Conservation (phyloP, 257 asterid genomes). For the Echites panduratus region DNA sequence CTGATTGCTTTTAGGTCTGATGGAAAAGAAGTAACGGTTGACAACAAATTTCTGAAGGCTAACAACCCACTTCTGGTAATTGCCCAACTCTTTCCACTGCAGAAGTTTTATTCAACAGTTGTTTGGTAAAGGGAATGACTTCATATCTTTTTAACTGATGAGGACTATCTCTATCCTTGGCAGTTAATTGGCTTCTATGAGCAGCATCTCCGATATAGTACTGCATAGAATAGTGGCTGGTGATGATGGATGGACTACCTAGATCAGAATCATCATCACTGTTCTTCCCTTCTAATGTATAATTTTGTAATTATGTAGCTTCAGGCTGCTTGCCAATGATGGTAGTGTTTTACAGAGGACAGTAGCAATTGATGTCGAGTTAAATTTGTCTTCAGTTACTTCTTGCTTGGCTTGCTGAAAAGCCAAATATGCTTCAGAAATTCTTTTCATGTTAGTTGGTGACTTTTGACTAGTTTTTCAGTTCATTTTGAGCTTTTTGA, state of each 20-base stretch:
- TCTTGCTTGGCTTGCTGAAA: neutral
- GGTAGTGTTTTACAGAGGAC: neutral
- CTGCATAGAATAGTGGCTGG: conserved; percentile 23
- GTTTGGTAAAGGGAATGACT: neutral
- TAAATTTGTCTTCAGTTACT: neutral
- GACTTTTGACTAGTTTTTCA: neutral
- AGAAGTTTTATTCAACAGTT: neutral
- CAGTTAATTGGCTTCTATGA: conserved; percentile 88
- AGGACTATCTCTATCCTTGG: conserved; percentile 13
- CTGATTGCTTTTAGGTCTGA: conserved; percentile 59
- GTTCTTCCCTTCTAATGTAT: conserved; percentile 25
- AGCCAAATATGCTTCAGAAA: neutral
- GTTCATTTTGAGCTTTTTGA: neutral
- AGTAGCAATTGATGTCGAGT: neutral
- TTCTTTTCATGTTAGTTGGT: neutral
- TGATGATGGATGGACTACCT: conserved; percentile 13
- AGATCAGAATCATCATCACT: conserved; percentile 11
- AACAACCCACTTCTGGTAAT: conserved; percentile 77
- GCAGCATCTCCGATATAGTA: conserved; percentile 65
- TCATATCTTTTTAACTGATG: neutral
- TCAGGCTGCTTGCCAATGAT: conserved; percentile 12
- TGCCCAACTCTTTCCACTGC: neutral
- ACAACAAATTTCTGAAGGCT: conserved; percentile 80
- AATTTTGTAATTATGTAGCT: conserved; percentile 35
- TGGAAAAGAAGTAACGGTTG: conserved; percentile 75